These are phyloP conservation scores for Fusarium illudens DNA, from an alignment of 2,329 filamentous ascomycete genomes.

Conservation along the genomic window DNA sequence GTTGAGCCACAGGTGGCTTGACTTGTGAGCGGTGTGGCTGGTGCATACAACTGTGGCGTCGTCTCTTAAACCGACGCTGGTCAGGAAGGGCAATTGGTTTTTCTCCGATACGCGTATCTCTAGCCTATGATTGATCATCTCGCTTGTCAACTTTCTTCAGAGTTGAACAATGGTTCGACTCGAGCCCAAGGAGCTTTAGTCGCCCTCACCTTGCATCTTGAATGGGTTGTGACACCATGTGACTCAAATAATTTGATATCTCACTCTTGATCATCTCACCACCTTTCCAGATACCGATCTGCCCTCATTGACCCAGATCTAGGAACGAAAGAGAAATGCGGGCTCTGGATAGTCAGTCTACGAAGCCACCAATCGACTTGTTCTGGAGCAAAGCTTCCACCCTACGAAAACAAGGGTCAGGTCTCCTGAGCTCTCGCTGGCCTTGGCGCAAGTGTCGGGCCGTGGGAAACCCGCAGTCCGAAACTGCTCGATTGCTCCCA, in stretches of 20 bases:
- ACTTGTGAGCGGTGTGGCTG: neutral
- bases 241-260: slow-evolving; percentile 11
- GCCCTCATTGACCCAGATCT: slow-evolving; percentile 23
- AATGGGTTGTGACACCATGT: slow-evolving; percentile 3
- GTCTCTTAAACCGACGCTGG: neutral
- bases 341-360: neutral
- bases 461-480: slow-evolving; percentile 4
- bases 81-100: neutral
- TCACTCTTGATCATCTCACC: slow-evolving; percentile 28
- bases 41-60: neutral
- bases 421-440: neutral
- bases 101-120: neutral
- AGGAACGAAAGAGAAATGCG: slow-evolving; percentile 6
- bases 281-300: slow-evolving; percentile 12
- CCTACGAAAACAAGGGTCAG: neutral
- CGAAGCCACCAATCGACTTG: slow-evolving; percentile 11
- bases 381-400: neutral
- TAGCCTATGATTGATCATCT: neutral
- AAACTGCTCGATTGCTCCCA: slow-evolving; percentile 6
- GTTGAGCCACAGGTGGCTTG: slow-evolving; percentile 31
- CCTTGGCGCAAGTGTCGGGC: neutral
- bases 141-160: neutral
- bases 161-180: neutral
- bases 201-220: neutral
- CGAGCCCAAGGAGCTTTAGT: neutral